Conservation (phyloP, 75 land plant genomes). For the Pinus taeda region DNA sequence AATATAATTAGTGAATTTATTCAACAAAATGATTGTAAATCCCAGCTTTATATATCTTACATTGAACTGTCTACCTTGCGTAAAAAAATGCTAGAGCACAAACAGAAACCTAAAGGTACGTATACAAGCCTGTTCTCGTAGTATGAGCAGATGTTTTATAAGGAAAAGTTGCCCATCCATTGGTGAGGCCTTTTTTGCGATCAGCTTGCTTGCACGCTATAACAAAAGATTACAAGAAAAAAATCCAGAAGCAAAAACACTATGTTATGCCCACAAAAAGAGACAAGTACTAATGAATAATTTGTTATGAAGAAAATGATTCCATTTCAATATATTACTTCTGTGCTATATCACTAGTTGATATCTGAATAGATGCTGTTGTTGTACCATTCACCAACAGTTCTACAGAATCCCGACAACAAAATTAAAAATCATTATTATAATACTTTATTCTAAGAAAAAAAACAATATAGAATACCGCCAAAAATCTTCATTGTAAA, state of each 20-base stretch:
- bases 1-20: neutral
- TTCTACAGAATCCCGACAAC: neutral
- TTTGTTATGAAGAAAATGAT: neutral
- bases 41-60: neutral
- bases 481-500: neutral
- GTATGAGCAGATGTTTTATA: conserved; percentile 88
- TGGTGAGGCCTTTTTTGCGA: conserved; percentile 64
- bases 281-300: neutral
- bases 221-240: neutral
- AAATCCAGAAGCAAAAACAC: neutral
- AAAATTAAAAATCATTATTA: neutral
- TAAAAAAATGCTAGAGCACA: neutral
- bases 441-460: neutral
- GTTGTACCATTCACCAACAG: neutral
- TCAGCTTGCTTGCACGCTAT: conserved; percentile 85
- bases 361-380: neutral
- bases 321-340: neutral
- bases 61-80: neutral
- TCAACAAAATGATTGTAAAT: neutral
- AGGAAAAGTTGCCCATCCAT: conserved; percentile 99
- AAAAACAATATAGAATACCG: neutral
- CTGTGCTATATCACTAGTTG: conserved; percentile 3
- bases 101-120: neutral
- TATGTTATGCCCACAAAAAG: neutral
- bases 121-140: conserved; percentile 78